These are phyloP conservation scores for Chaetomiaceae sp. DNA, from an alignment of 2,329 filamentous ascomycete genomes.

Conservation along the genomic window DNA sequence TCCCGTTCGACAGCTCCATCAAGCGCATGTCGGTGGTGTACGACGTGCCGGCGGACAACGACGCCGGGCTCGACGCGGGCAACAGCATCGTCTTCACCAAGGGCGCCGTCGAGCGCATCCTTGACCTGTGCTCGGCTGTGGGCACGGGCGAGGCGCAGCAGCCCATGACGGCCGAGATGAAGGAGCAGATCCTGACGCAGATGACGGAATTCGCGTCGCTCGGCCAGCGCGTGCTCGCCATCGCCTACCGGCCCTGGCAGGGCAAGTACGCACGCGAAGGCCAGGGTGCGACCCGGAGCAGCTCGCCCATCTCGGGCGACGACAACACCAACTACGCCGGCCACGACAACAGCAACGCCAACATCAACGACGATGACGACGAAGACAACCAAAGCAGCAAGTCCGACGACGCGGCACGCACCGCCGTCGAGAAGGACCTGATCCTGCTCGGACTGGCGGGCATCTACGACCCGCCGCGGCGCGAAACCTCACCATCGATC, in stretches of 20 bases:
- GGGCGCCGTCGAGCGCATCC: constrained; percentile 56
- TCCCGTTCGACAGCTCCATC: constrained; percentile 72
- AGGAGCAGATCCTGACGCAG: constrained; percentile 46
- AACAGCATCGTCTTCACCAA: constrained; percentile 56
- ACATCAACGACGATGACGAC: too few species aligned
- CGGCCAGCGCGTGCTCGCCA: constrained; percentile 67
- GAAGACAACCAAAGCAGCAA: constrained; percentile 23
- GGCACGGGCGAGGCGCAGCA: constrained; percentile 40
- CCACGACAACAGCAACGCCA: constrained; percentile 20
- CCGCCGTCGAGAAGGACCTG: constrained; percentile 61
- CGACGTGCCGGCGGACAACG: constrained; percentile 41
- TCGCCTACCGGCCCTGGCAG: constrained; percentile 59
- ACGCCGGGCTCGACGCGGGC: constrained; percentile 34
- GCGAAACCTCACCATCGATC: constrained; percentile 71
- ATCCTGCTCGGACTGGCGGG: constrained; percentile 76
- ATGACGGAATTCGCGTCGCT: constrained; percentile 58
- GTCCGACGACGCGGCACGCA: constrained; percentile 46
- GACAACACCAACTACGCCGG: too few species aligned
- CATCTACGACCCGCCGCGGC: constrained; percentile 80
- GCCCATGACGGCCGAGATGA: constrained; percentile 47
- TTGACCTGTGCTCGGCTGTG: constrained; percentile 51
- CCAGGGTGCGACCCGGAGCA: too few species aligned
- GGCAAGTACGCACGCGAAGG: constrained; percentile 45
- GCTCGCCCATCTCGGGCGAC: too few species aligned
- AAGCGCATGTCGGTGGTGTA: constrained; percentile 80